These are phyloP conservation scores for Aspergillus quadricinctus DNA, from an alignment of 2,329 filamentous ascomycete genomes.

Conservation along the genomic window DNA sequence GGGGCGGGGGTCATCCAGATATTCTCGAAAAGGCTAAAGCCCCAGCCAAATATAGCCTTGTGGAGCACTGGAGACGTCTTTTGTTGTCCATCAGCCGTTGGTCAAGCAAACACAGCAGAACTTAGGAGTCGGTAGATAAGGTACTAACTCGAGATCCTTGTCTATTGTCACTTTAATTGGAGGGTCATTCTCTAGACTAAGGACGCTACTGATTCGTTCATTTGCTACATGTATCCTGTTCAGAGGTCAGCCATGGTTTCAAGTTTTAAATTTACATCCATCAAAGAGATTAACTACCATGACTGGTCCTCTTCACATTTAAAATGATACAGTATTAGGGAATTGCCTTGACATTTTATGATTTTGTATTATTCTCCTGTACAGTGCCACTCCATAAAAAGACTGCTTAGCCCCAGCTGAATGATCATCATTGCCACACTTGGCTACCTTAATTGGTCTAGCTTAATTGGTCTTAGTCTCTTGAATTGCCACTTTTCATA, in stretches of 20 bases:
- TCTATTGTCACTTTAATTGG: constrained; percentile 12
- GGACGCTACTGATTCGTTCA: neutral
- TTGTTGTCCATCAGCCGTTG: constrained; percentile 18
- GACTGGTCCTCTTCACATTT: neutral
- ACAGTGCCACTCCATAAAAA: neutral
- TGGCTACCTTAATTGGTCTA: neutral
- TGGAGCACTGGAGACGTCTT: constrained; percentile 4
- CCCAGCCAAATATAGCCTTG: constrained; percentile 20
- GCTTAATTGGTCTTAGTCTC: neutral
- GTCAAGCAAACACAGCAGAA: constrained; percentile 9
- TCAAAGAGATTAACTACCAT: neutral
- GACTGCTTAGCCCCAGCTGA: neutral
- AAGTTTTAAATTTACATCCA: neutral
- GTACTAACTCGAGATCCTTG: constrained; percentile 14
- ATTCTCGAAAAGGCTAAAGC: neutral
- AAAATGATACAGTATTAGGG: neutral
- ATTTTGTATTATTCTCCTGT: neutral
- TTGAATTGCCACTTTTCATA: neutral
- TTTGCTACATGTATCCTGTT: neutral
- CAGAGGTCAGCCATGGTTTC: constrained; percentile 9
- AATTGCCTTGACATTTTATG: neutral
- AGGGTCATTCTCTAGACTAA: neutral
- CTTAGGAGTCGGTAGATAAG: neutral
- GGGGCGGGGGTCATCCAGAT: constrained; percentile 12
- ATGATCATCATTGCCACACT: constrained; percentile 9